phyloP scores from a whole-genome alignment of 306 rosid genomes.

The Lathyrus tuberosus region DNA sequence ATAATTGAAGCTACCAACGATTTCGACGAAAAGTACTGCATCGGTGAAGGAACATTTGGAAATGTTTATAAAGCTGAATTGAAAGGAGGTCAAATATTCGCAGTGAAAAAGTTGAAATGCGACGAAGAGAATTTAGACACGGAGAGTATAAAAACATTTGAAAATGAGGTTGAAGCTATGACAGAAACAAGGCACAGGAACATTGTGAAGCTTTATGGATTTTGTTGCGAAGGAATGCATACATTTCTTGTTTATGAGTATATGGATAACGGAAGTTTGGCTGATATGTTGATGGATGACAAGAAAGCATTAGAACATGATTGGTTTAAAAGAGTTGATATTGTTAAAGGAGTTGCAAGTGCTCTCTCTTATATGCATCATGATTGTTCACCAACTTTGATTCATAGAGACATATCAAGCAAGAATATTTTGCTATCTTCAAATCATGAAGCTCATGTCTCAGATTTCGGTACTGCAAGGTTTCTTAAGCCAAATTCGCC shows the following conservation, averaged over 20 bases:
- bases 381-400: constrained; percentile 38
- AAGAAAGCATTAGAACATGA: constrained; percentile 39
- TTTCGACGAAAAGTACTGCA: constrained; percentile 45
- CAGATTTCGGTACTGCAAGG: constrained; percentile 56
- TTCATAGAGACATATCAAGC: constrained; percentile 55
- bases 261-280: constrained; percentile 51
- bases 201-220: constrained; percentile 57
- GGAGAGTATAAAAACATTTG: constrained; percentile 41
- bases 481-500: constrained; percentile 47
- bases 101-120: constrained; percentile 51
- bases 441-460: constrained; percentile 40
- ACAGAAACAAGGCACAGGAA: constrained; percentile 49
- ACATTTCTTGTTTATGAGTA: constrained; percentile 52
- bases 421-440: constrained; percentile 45
- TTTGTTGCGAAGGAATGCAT: constrained; percentile 47
- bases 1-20: constrained; percentile 49
- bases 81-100: constrained; percentile 51
- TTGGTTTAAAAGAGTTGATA: constrained; percentile 46
- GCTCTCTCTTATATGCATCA: constrained; percentile 47
- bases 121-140: constrained; percentile 39
- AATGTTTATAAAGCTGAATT: constrained; percentile 48
- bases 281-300: constrained; percentile 34
- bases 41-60: constrained; percentile 51
- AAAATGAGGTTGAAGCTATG: constrained; percentile 48
- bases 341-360: constrained; percentile 48